Evolutionary conservation across 2,329 filamentous ascomycete genomes (phyloP).

Genomic region (Atkinsonella texensis): DNA sequence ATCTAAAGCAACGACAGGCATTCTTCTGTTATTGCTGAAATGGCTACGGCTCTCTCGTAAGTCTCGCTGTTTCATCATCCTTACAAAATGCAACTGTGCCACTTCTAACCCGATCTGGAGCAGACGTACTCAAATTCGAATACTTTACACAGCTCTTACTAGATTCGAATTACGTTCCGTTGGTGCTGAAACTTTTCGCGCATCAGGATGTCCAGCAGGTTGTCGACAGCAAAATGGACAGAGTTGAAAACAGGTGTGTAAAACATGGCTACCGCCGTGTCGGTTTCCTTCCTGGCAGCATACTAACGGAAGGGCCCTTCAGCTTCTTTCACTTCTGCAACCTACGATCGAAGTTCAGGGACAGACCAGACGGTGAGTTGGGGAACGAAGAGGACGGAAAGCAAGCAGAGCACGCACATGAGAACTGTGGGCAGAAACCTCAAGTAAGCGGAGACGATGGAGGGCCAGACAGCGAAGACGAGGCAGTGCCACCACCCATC

Average conservation of each 20-base stretch:
- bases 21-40: constrained; percentile 77
- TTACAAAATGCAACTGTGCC: too few relatives aligned
- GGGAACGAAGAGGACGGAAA: constrained; percentile 14
- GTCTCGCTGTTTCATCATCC: constrained; percentile 18
- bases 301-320: not conserved
- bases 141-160: constrained; percentile 87
- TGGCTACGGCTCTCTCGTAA: constrained; percentile 93
- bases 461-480: constrained; percentile 52
- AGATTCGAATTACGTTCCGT: constrained; percentile 87
- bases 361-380: constrained; percentile 18
- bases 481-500: constrained; percentile 78
- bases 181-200: constrained; percentile 86
- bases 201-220: constrained; percentile 88
- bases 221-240: constrained; percentile 74
- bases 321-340: constrained; percentile 92
- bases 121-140: constrained; percentile 90
- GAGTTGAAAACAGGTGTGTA: constrained; percentile 63
- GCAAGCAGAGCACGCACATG: constrained; percentile 16
- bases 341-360: constrained; percentile 42
- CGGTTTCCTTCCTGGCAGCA: not conserved
- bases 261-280: not conserved
- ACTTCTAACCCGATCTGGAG: not conserved
- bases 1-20: constrained; percentile 82
- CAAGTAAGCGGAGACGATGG: constrained; percentile 15
- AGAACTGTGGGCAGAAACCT: constrained; percentile 20